phyloP scores from a whole-genome alignment of 441 rosid genomes.

The Codiaeum variegatum region DNA sequence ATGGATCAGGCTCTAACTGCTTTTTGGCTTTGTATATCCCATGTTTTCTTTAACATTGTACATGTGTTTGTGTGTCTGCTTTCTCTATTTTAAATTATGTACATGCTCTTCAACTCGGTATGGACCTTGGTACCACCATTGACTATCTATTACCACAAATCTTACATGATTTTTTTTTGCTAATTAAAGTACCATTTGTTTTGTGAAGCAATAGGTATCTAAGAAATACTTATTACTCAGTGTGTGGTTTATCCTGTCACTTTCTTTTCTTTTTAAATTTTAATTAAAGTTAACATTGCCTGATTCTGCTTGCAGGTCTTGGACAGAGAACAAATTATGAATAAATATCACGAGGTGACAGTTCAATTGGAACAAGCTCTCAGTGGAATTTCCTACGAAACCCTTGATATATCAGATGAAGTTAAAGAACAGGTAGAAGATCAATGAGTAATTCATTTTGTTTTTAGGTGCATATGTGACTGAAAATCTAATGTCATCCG shows the following conservation, averaged over 20 bases:
- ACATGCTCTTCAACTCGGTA: background rate
- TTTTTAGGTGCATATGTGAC: background rate
- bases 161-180: background rate
- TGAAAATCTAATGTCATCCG: conserved; percentile 3
- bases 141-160: background rate
- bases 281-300: background rate
- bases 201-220: conserved; percentile 2
- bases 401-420: conserved; percentile 87
- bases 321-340: conserved; percentile 71
- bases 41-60: background rate
- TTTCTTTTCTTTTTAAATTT: background rate
- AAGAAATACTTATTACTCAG: background rate
- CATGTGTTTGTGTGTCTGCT: background rate
- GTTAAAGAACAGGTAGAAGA: conserved; percentile 82
- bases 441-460: background rate
- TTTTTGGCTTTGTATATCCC: background rate
- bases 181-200: too few relatives aligned
- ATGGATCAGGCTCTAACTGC: background rate
- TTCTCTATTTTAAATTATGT: background rate
- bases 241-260: background rate
- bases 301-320: conserved; percentile 52
- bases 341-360: conserved; percentile 62
- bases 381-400: conserved; percentile 57
- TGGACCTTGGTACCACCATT: background rate
- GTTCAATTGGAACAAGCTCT: conserved; percentile 66